Evolutionary conservation across 2,329 filamentous ascomycete genomes (phyloP), one percentile per base, ranked within the genome.

Genomic region (Calonectria pseudoturangicola): DNA sequence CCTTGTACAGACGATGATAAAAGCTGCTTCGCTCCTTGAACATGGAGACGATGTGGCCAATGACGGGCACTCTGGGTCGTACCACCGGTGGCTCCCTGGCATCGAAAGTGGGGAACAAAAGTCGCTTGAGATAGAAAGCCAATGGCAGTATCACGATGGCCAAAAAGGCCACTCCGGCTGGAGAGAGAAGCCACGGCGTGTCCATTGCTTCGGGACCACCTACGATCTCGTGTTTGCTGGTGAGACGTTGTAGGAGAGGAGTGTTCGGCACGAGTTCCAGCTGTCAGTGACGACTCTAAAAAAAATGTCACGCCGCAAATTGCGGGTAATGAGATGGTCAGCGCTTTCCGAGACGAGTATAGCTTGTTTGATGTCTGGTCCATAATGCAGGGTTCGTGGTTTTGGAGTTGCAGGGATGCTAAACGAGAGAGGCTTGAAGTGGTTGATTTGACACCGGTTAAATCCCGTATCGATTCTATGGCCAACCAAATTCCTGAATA

Each of bases 31-130:
- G 71, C 13, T 79, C 71, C 3, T 28, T 56, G 1, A 76, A 45
- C 74, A 76, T 73, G 0, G 76, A 66, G 6, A 78, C 41, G 15
- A 79, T 30, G 6, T 79, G 77, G 10, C 77, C 76, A 3, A 78
- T 15, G 5, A 76, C 13, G 6, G 76, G 77, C 6, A 74, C 21
- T 4, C 58, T 56, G 1, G 77, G 75, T 25, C 73, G 74, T 2
- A 77, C 0, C 2, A 75, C 1, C 1, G 75, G 75, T 0, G 77
- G 77, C 43, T 79, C 77, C 7, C 66, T 51, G 1, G 58, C 2
- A 2, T 73, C 74, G 5, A 79, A 10, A 4, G n/a, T 63, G 1
- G 76, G 72, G 13, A 68, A 71, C 2, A 48, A 12, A 12, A 64
- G 54, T 9, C 58, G 28, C 7, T 65, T 48, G 9, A 76, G 12